Base-by-base conservation (phyloP, 352 stramenopile species). In the Plasmopara viticola region DNA sequence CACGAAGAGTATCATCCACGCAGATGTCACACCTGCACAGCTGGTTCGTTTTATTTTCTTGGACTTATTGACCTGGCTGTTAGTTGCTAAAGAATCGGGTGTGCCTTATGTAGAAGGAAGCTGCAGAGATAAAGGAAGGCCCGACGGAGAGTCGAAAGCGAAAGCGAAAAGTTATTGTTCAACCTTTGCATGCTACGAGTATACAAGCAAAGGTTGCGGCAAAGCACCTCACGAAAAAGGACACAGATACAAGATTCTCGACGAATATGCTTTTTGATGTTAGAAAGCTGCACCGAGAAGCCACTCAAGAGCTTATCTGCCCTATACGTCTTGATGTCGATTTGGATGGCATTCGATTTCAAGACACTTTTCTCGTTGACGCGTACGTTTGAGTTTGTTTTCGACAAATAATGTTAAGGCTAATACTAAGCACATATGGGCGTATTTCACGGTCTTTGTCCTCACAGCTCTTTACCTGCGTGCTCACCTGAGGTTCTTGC, bases 241-340 rank as follows among this genome's bases (percentile, higher is more conserved):
- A 37, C 42, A 49, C 9, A 48, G 44, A 49, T 48, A 35, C 34
- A 56, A 35, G 35, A 6, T 56, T 51, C 2, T 61, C 43, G 5
- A 55, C 40, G 45, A n/a, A 49, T 51, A 45, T 13, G 37, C 0
- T 66, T 30, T 44, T 62, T 14, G 51, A 60, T 53, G 43, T 55
- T 39, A 44, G 53, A 39, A 68, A 64, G 15, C 38, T 47, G 2
- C 34, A 34, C 9, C 38, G 60, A 42, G 39, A 35, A 30, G 44
- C 63, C 1, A 66, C 59, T 5, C 37, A 43, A 2, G 80, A 90
- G 38, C 38, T 74, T 54, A 70, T 93, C 12, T 87, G 77, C 31
- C 79, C 82, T 9, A 80, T 93, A 41, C 79, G 82, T 13, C 68
- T 93, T 31, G 79, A 93, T 40, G 68, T 93, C 14, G 77, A 93